Percentiles rank a stretch among this genome's conserved stretches.
phyloP scores from a whole-genome alignment of 2,329 filamentous ascomycete species.

The Periconia macrospinosa region DNA sequence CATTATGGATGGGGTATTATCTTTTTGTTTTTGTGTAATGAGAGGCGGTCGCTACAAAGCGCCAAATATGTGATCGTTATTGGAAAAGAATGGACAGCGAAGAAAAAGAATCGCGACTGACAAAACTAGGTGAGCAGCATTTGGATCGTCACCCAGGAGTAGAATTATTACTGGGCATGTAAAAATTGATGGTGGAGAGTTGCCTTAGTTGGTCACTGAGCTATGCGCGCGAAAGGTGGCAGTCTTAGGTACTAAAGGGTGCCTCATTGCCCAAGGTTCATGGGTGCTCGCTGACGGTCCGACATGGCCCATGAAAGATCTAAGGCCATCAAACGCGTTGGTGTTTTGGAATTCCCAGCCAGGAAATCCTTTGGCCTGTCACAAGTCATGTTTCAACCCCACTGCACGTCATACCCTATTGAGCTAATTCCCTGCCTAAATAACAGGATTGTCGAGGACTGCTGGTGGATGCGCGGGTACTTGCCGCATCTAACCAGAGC shows the following conservation, averaged over 20 bases:
- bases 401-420: conserved; percentile 1
- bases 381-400: conserved; percentile 17
- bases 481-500: conserved; percentile 2
- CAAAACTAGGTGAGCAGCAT: not conserved
- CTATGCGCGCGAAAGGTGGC: conserved; percentile 24
- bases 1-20: conserved; percentile 19
- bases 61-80: not conserved
- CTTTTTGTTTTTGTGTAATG: not conserved
- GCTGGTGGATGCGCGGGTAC: not conserved
- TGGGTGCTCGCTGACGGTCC: conserved; percentile 31
- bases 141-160: not conserved
- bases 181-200: conserved; percentile 22
- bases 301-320: not conserved
- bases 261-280: conserved; percentile 6
- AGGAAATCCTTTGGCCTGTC: conserved; percentile 29
- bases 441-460: conserved; percentile 17
- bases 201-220: conserved; percentile 18
- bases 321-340: conserved; percentile 38
- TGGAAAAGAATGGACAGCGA: conserved; percentile 8
- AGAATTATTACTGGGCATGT: conserved; percentile 10
- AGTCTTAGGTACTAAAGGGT: conserved; percentile 36
- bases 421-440: conserved; percentile 8
- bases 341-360: conserved; percentile 36
- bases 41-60: not conserved
- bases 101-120: not conserved